Percentiles rank a stretch among this genome's conserved stretches.
These are phyloP conservation scores for Tephrocybe sp. DNA, from an alignment of 768 basidiomycete genomes.

Conservation along the genomic window DNA sequence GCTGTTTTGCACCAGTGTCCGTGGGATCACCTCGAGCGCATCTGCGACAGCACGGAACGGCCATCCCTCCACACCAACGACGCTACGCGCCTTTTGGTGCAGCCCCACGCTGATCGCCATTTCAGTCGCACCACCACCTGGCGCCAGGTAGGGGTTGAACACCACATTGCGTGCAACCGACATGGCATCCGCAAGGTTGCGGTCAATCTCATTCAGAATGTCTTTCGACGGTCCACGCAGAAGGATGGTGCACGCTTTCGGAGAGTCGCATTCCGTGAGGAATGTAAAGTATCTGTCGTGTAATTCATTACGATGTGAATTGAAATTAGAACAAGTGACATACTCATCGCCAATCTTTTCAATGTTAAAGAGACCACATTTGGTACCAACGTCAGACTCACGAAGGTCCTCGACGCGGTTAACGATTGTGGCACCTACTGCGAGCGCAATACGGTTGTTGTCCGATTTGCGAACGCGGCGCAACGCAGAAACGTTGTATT, in stretches of 20 bases:
- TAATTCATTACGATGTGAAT: not conserved
- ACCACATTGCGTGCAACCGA: conserved; percentile 95
- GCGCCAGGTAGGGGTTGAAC: conserved; percentile 91
- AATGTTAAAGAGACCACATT: conserved; percentile 94
- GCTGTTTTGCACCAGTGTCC: conserved; percentile 91
- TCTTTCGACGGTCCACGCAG: conserved; percentile 98
- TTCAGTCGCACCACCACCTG: conserved; percentile 96
- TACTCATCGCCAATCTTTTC: conserved; percentile 97
- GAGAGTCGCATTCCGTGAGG: conserved; percentile 84
- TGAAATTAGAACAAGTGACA: conserved; percentile 16
- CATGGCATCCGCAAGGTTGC: conserved; percentile 97
- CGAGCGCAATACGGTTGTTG: conserved; percentile 97
- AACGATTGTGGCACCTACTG: conserved; percentile 93
- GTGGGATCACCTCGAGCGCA: conserved; percentile 95
- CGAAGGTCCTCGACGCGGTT: conserved; percentile 94
- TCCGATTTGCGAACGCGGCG: conserved; percentile 98
- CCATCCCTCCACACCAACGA: conserved; percentile 88
- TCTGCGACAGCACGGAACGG: conserved; percentile 92
- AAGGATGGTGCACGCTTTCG: conserved; percentile 97
- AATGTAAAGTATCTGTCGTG: conserved; percentile 83
- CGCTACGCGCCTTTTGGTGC: conserved; percentile 71
- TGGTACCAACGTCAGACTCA: conserved; percentile 87
- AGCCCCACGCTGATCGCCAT: conserved; percentile 94
- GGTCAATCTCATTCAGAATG: conserved; percentile 96
- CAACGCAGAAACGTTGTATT: conserved; percentile 86